Percentiles rank a stretch among this genome's conserved stretches.
These are phyloP conservation scores for Solanum dulcamara DNA, from an alignment of 257 asterid species.

Conservation along the genomic window DNA sequence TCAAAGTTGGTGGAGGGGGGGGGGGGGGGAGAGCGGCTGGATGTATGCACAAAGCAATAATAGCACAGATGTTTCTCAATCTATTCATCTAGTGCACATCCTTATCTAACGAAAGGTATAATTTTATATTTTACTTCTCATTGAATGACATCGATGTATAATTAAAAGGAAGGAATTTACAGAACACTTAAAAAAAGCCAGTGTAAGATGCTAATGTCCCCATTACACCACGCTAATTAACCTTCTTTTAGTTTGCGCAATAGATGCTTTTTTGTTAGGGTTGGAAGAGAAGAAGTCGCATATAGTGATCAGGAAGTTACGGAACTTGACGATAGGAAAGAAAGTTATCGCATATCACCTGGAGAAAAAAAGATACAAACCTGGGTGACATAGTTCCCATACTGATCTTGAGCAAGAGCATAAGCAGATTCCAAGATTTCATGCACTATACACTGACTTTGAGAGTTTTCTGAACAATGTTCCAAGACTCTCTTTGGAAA, in stretches of 20 bases:
- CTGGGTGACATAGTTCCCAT: constrained; percentile 86
- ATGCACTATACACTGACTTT: constrained; percentile 58
- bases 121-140: neutral
- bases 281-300: neutral
- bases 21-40: neutral
- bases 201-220: neutral
- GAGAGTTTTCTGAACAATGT: constrained; percentile 59
- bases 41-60: neutral
- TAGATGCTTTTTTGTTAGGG: neutral
- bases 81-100: neutral
- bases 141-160: neutral
- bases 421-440: constrained; percentile 73
- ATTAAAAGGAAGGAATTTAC: neutral
- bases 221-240: neutral
- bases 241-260: neutral
- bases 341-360: neutral
- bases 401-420: constrained; percentile 83
- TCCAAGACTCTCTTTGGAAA: constrained; percentile 67
- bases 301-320: neutral
- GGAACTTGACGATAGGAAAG: neutral
- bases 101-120: neutral
- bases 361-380: constrained; percentile 17
- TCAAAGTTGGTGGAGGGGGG: too few species aligned
- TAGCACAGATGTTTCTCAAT: neutral
- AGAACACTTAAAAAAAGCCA: neutral